These are phyloP conservation scores for Carallia brachiata DNA, from an alignment of 345 rosid species.

Conservation along the genomic window DNA sequence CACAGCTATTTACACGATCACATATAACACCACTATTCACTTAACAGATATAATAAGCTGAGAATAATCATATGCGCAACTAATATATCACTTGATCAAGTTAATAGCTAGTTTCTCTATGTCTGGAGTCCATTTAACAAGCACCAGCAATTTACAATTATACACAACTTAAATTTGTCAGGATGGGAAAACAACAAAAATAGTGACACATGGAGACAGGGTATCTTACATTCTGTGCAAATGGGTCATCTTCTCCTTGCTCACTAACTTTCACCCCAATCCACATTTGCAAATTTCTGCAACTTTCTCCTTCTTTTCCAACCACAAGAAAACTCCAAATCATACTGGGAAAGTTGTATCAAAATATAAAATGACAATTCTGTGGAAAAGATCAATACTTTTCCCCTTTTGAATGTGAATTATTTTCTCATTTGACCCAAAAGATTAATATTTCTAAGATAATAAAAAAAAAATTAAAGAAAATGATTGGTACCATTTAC, in stretches of 20 bases:
- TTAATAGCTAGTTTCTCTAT: not conserved
- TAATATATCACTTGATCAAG: not conserved
- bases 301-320: conserved; percentile 57
- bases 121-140: not conserved
- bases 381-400: too few species aligned
- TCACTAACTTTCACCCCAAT: conserved; percentile 64
- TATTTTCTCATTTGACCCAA: too few species aligned
- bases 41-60: conserved; percentile 4
- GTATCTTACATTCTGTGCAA: conserved; percentile 54
- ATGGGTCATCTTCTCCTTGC: conserved; percentile 61
- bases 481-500: too few species aligned
- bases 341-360: not conserved
- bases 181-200: not conserved
- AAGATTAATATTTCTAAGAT: too few species aligned
- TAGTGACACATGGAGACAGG: not conserved
- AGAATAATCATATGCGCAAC: not conserved
- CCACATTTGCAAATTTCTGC: conserved; percentile 42
- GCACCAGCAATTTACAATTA: not conserved
- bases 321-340: conserved; percentile 16
- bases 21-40: too few species aligned
- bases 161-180: not conserved
- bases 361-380: too few species aligned
- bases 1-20: too few species aligned
- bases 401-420: too few species aligned
- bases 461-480: too few species aligned